Evolutionary conservation across 139 green algal genomes (phyloP), one percentile per base, ranked within the genome.

Genomic region (Chlorella ohadii): DNA sequence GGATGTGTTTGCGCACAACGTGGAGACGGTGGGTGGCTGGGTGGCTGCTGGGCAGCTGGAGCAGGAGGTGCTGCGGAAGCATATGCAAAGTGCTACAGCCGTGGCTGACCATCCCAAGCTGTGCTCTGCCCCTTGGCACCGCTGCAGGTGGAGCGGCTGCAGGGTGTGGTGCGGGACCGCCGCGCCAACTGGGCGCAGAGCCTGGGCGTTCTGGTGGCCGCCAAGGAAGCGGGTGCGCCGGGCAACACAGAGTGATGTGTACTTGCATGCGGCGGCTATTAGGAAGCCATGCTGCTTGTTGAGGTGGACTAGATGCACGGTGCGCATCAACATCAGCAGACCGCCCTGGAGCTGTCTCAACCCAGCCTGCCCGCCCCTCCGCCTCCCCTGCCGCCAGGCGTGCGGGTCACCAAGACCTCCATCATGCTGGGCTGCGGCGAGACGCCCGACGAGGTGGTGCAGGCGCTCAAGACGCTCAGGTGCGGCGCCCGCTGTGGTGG

Each of bases 351-450:
- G n/a, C n/a, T n/a, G n/a, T n/a, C n/a, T 22, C 51, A 2, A 23
- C 15, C 51, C 51, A 23, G 51, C 51, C 59, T 23, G 19, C 59
- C 59, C 5, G 19, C 59, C 59, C 27, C 2, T 23, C 59, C 59
- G 19, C 17, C 5, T 23, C 11, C 22, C 59, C 59, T 65, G 57
- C 23, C 25, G 22, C 9, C 59, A 67, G 59, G 70, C 56, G 27
- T 56, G 0, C 88, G 86, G 39, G 80, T 98, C 16, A 99, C 97
- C 72, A 99, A 99, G 93, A 98, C 92, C 15, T 96, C 88, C 68
- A 96, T 99, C 87, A 99, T 99, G 97, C 90, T 99, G 59, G 97
- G 97, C 7, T 98, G 98, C 78, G 97, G 97, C 0, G 97, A 99
- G 90, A 92, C 84, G 23, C 83, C 88, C 4, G 91, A 97, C 5